A percentile compares a stretch with the other conserved stretches of the same genome.
Evolutionary conservation across 2,329 filamentous ascomycete genomes (phyloP).

Genomic region (Pseudogymnoascus sp.): DNA sequence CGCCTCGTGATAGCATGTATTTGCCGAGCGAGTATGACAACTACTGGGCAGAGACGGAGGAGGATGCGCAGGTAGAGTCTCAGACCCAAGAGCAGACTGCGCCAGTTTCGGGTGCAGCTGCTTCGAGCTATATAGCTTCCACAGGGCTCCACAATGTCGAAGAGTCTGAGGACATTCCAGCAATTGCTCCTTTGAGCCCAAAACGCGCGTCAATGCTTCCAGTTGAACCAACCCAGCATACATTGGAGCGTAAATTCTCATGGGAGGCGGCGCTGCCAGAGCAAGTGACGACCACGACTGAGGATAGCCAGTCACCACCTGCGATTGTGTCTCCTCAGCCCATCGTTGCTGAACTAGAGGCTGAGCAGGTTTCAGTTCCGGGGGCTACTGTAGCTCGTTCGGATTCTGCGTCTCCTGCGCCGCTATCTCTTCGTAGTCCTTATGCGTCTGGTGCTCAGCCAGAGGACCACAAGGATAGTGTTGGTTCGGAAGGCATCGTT

Average conservation of each 20-base stretch:
- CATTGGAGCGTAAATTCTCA: constrained; percentile 33
- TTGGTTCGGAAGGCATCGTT: not conserved
- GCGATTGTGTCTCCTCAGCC: not conserved
- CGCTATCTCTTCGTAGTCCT: not conserved
- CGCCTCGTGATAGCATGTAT: constrained; percentile 53
- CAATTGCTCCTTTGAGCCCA: constrained; percentile 23
- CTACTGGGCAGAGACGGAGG: constrained; percentile 53
- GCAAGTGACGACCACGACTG: not conserved
- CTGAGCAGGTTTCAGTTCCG: not conserved
- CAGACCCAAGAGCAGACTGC: constrained; percentile 7
- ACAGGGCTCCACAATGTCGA: not conserved
- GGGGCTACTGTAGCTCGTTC: not conserved
- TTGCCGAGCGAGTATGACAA: constrained; percentile 61
- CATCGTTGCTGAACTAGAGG: not conserved
- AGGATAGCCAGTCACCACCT: not conserved
- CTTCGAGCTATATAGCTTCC: not conserved
- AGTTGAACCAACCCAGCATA: constrained; percentile 18
- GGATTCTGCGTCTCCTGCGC: constrained; percentile 1
- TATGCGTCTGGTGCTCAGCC: not conserved
- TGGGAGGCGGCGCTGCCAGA: constrained; percentile 37
- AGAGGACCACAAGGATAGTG: not conserved
- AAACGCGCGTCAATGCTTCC: not conserved
- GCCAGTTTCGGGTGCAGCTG: not conserved
- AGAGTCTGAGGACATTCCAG: constrained; percentile 8
- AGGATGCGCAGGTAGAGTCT: constrained; percentile 24